Evolutionary conservation across 2,329 filamentous ascomycete species (phyloP), one percentile per base, ranked within the genome.

Genomic region (Ramularia collo-cygni): DNA sequence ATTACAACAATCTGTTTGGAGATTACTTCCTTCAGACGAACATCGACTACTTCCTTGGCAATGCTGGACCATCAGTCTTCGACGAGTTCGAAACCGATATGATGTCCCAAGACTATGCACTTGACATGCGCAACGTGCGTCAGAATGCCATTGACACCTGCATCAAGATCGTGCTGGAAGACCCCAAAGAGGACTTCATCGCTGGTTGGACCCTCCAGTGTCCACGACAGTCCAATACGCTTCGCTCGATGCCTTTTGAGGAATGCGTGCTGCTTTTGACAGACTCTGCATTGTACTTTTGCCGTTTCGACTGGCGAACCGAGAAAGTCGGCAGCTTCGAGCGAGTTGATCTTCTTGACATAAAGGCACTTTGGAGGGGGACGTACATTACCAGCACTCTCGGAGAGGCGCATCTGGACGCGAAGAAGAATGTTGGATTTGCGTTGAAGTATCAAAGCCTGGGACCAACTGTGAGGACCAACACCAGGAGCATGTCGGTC

Each of bases 11-110:
- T 51, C 92, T 96, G 64, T 88, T 98, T 50, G 95, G 94, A 52
- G 92, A 98, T 64, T 95, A 94, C 63, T 96, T 96, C 64, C 84
- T 89, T 15, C 92, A 98, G 61, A 85, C 88, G 88, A 96, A 63
- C 36, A 95, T 98, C 50, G 92, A 98, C 61, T 96, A 92, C 58
- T 75, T 95, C 3, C 76, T 96, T 0, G 92, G 92, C 14, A 92
- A 92, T 51, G 85, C 93, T 8, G 87, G 83, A 0, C 81, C 81
- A 1, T 72, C 80, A 12, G 83, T 95, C 2, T 96, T 96, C 58
- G 85, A 90, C 41, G 92, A 98, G 52, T 98, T 98, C 48, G 88
- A 95, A 57, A 79, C 83, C 12, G 84, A 89, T 52, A 88, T 98
- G 78, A 93, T 89, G 76, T 89, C 81, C 30, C 83, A 85, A 32